Evolutionary conservation across 2,329 filamentous ascomycete genomes (phyloP).

Genomic region (Penicillium psychrosexuale): DNA sequence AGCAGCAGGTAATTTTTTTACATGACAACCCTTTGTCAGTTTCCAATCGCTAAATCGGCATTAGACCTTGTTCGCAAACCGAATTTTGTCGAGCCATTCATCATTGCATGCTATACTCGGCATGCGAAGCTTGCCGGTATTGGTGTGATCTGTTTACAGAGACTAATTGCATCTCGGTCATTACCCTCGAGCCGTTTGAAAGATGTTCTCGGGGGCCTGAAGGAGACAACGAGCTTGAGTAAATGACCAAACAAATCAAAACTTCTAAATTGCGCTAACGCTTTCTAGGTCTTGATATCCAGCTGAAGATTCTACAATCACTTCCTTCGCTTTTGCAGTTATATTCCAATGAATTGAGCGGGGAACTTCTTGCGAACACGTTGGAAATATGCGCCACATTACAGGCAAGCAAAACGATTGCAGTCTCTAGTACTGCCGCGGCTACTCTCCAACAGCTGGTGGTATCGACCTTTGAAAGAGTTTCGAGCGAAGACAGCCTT

Average conservation of each 20-base stretch:
- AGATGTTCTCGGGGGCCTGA: slow-evolving; percentile 83
- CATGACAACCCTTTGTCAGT: background rate
- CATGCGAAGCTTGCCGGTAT: slow-evolving; percentile 88
- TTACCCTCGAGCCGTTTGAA: slow-evolving; percentile 75
- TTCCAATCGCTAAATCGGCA: slow-evolving; percentile 16
- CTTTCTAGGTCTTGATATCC: slow-evolving; percentile 68
- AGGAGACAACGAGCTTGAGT: slow-evolving; percentile 73
- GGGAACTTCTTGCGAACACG: slow-evolving; percentile 74
- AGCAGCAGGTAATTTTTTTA: slow-evolving; percentile 57
- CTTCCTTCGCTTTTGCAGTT: slow-evolving; percentile 87
- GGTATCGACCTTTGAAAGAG: slow-evolving; percentile 89
- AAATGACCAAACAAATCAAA: slow-evolving; percentile 32
- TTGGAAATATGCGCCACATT: slow-evolving; percentile 89
- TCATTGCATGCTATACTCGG: slow-evolving; percentile 85
- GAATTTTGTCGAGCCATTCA: slow-evolving; percentile 87
- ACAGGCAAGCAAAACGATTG: slow-evolving; percentile 85
- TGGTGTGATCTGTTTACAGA: slow-evolving; percentile 82
- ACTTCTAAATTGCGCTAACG: slow-evolving; percentile 20
- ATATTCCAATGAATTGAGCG: slow-evolving; percentile 76
- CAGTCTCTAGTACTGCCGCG: slow-evolving; percentile 92
- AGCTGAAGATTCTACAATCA: slow-evolving; percentile 92
- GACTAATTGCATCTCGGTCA: slow-evolving; percentile 77
- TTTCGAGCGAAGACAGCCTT: slow-evolving; percentile 68
- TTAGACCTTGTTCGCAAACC: slow-evolving; percentile 77
- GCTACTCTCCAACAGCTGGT: slow-evolving; percentile 95